Conservation (phyloP, 768 basidiomycete genomes). For the Leccinum subtestaceum region DNA sequence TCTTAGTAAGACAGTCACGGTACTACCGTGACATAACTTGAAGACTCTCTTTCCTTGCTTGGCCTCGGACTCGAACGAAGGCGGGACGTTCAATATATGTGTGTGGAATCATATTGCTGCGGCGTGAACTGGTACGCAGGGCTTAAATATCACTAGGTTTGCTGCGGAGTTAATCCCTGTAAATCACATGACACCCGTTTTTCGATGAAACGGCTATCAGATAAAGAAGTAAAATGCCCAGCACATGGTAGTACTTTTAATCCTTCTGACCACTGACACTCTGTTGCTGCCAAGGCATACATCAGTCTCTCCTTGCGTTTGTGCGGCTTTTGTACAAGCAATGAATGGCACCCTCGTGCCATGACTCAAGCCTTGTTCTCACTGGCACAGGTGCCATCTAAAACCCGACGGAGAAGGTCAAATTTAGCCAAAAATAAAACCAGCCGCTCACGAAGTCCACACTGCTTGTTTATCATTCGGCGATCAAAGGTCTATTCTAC, state of each 20-base stretch:
- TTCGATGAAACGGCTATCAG: too few relatives aligned
- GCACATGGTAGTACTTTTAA: neutral
- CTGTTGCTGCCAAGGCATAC: neutral
- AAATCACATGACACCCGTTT: too few relatives aligned
- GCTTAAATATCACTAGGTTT: neutral
- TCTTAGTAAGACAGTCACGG: too few relatives aligned
- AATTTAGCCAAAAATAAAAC: neutral
- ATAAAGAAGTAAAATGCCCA: neutral
- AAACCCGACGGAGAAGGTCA: neutral
- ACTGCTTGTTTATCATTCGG: neutral
- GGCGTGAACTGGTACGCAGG: neutral
- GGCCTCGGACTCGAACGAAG: too few relatives aligned
- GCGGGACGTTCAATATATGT: too few relatives aligned
- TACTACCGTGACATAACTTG: too few relatives aligned
- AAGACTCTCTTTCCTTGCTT: neutral
- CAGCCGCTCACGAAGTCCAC: neutral
- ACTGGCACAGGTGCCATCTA: neutral
- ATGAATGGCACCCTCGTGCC: neutral
- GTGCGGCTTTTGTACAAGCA: neutral
- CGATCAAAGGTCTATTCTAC: neutral
- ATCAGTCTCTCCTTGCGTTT: neutral
- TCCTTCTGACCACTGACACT: neutral
- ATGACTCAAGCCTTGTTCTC: neutral
- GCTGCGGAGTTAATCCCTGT: neutral
- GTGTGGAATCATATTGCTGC: neutral